Evolutionary conservation across 1,284 basidiomycete species (phyloP).

Genomic region (Somion occarium): DNA sequence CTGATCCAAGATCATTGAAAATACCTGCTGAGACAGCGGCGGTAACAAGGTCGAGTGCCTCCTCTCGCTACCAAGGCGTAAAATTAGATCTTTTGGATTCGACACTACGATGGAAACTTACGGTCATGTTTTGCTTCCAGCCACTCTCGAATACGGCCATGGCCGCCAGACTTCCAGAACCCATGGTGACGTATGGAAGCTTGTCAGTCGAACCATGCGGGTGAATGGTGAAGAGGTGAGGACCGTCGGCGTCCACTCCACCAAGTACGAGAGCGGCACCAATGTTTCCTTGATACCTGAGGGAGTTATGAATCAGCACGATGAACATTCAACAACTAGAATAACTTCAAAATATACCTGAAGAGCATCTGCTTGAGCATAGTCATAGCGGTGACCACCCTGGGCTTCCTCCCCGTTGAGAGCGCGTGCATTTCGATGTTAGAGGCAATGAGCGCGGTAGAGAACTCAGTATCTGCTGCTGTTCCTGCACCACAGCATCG

Average conservation of each 20-base stretch:
- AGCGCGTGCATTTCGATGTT: conserved; percentile 90
- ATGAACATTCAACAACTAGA: not conserved
- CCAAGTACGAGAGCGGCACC: conserved; percentile 98
- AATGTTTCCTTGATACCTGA: conserved; percentile 89
- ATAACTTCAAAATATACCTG: conserved; percentile 42
- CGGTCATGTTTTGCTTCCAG: conserved; percentile 84
- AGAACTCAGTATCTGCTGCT: conserved; percentile 96
- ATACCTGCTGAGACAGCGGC: conserved; percentile 93
- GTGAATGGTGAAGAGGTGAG: conserved; percentile 94
- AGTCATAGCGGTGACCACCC: conserved; percentile 96
- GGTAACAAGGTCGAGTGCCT: conserved; percentile 83
- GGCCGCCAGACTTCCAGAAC: conserved; percentile 91
- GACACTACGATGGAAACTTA: conserved; percentile 29
- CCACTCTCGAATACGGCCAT: conserved; percentile 96
- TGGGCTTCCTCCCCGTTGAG: conserved; percentile 81
- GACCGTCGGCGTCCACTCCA: conserved; percentile 89
- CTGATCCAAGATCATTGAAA: conserved; percentile 98
- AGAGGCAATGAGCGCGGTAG: conserved; percentile 87
- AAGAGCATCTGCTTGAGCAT: conserved; percentile 92
- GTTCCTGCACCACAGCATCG: conserved; percentile 99
- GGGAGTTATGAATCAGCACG: not conserved
- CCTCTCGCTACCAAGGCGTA: conserved; percentile 52
- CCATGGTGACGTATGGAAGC: conserved; percentile 99
- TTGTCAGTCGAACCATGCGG: conserved; percentile 99
- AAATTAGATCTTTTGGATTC: not conserved